phyloP scores from a whole-genome alignment of 495 filamentous ascomycete species.

The Aspergillus baeticus region DNA sequence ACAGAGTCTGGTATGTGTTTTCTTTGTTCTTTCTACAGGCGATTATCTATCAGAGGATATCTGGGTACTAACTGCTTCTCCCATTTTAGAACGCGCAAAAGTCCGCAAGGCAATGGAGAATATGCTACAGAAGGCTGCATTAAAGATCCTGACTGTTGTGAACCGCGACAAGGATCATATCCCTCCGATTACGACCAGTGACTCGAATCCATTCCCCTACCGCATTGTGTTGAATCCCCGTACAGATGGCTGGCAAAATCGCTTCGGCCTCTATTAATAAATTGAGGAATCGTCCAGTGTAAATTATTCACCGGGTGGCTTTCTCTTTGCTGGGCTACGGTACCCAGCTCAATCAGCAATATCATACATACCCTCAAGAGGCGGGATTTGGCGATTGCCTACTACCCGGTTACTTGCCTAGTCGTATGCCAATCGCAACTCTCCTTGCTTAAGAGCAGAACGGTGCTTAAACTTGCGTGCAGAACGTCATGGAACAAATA shows the following conservation, averaged over 20 bases:
- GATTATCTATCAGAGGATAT: not conserved
- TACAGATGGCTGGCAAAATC: constrained; percentile 73
- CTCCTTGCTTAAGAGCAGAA: not conserved
- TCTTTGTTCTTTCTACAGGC: constrained; percentile 4
- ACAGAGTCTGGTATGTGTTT: constrained; percentile 74
- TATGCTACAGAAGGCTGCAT: constrained; percentile 76
- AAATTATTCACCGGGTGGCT: not conserved
- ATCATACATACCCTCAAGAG: not conserved
- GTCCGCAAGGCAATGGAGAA: constrained; percentile 85
- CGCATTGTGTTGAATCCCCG: constrained; percentile 83
- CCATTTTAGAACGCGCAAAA: constrained; percentile 71
- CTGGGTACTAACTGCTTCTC: not conserved
- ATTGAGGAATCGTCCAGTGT: not conserved
- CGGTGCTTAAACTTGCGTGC: constrained; percentile 12
- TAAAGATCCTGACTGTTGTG: constrained; percentile 83
- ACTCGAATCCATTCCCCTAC: constrained; percentile 93
- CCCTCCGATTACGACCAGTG: constrained; percentile 91
- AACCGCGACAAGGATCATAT: constrained; percentile 94
- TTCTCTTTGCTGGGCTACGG: constrained; percentile 19
- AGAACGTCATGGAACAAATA: not conserved
- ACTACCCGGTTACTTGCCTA: not conserved
- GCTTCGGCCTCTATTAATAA: constrained; percentile 73
- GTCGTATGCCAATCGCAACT: not conserved
- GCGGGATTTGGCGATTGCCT: not conserved
- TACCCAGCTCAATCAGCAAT: constrained; percentile 13